A percentile compares a stretch with the other conserved stretches of the same genome.
phyloP scores from a whole-genome alignment of 1,284 basidiomycete genomes.

The Trametes hirsuta region DNA sequence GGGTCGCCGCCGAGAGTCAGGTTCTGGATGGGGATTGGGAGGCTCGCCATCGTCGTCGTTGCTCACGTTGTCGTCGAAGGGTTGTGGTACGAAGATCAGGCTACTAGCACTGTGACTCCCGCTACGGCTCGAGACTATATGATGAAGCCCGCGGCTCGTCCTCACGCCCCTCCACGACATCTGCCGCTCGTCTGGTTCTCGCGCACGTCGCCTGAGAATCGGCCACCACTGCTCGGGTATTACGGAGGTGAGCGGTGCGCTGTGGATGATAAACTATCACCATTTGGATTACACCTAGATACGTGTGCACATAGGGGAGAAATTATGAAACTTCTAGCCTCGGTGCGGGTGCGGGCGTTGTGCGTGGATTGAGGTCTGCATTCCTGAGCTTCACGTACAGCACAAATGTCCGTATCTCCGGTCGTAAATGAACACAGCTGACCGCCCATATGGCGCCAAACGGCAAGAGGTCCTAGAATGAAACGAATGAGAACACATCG shows the following conservation, averaged over 20 bases:
- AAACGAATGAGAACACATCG: no score
- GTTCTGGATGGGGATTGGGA: constrained; percentile 60
- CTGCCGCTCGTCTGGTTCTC: background rate
- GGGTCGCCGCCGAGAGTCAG: constrained; percentile 76
- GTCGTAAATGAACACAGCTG: no score
- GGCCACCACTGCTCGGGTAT: background rate
- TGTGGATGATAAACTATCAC: no score
- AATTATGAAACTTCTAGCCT: no score
- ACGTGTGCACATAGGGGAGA: no score
- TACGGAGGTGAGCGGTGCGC: background rate
- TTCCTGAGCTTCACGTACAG: no score
- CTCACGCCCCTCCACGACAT: background rate
- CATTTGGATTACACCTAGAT: no score
- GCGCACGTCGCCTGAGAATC: background rate
- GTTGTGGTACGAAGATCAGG: background rate
- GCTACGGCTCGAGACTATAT: background rate
- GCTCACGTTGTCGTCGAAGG: background rate
- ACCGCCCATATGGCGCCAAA: no score
- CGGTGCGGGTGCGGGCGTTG: no score
- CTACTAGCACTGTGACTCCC: background rate
- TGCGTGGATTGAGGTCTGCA: no score
- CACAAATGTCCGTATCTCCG: no score
- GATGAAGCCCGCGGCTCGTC: background rate
- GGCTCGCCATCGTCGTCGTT: constrained; percentile 35
- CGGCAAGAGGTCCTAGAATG: no score